Conservation (phyloP, 1,139 yeast species). For the Zygoascus hellenicus region DNA sequence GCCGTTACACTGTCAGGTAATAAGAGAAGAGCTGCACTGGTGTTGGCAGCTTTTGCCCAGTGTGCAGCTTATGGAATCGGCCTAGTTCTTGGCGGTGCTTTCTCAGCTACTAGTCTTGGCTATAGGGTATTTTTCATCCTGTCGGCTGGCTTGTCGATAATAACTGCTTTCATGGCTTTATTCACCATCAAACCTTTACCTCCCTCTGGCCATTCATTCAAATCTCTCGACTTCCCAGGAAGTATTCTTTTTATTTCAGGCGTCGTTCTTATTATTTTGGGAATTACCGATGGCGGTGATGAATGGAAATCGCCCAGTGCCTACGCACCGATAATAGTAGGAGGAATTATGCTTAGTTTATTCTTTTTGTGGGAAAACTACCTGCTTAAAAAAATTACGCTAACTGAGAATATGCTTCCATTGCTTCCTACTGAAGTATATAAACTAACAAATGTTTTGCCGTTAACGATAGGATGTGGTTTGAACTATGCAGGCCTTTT, state of each 20-base stretch:
- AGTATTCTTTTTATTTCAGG: constrained; percentile 1
- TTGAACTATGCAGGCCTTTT: constrained; percentile 1
- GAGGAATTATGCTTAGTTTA: not conserved
- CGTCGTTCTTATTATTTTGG: constrained; percentile 4
- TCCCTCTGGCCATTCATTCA: not conserved
- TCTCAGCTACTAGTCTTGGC: not conserved
- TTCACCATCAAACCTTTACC: constrained; percentile 1
- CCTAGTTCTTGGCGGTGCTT: constrained; percentile 5
- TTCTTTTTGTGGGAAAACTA: constrained; percentile 5
- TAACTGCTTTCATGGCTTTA: not conserved
- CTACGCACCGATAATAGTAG: constrained; percentile 3
- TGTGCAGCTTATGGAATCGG: constrained; percentile 1
- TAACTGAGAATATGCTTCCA: constrained; percentile 4
- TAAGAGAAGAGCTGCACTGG: not conserved
- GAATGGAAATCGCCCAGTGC: constrained; percentile 1
- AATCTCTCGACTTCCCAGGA: constrained; percentile 7
- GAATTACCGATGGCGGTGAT: constrained; percentile 6
- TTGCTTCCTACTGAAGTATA: constrained; percentile 4
- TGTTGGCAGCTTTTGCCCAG: not conserved
- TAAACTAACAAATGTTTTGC: not conserved
- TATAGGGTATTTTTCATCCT: constrained; percentile 5
- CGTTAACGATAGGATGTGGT: not conserved
- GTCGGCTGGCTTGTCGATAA: not conserved
- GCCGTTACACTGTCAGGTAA: constrained; percentile 3
- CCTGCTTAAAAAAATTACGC: not conserved